Evolutionary conservation across 495 filamentous ascomycete species (phyloP).

Genomic region (Penicillium turbatum): DNA sequence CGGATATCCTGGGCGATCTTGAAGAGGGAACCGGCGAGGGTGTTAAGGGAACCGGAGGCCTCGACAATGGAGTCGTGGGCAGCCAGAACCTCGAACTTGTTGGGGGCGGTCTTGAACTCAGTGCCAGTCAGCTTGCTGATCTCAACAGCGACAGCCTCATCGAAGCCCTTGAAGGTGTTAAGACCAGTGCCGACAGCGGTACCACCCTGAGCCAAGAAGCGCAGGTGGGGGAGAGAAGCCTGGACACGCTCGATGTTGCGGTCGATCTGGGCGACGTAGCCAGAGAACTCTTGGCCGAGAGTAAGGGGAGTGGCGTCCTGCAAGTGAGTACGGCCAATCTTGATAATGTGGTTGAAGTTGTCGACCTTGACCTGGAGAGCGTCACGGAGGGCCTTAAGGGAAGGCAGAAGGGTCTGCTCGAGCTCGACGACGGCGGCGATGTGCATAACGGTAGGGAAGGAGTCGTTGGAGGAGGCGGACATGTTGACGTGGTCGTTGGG

Average conservation of each 20-base stretch:
- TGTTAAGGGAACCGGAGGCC: constrained; percentile 89
- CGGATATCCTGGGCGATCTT: constrained; percentile 98
- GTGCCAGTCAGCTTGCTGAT: constrained; percentile 87
- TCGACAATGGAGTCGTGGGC: constrained; percentile 95
- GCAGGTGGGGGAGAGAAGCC: constrained; percentile 74
- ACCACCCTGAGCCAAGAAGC: constrained; percentile 88
- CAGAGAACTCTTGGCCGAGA: constrained; percentile 95
- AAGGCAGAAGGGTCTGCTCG: constrained; percentile 76
- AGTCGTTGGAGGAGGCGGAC: constrained; percentile 97
- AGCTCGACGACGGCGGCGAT: constrained; percentile 95
- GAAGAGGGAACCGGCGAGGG: constrained; percentile 84
- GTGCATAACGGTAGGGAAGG: constrained; percentile 99
- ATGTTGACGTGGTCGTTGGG: constrained; percentile 99
- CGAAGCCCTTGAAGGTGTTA: constrained; percentile 96
- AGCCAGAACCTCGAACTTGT: constrained; percentile 99
- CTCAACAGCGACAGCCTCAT: constrained; percentile 83
- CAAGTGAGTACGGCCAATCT: constrained; percentile 96
- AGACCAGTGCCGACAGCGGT: constrained; percentile 96
- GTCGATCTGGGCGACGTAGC: constrained; percentile 91
- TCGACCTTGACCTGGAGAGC: constrained; percentile 87
- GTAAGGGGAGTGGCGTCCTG: constrained; percentile 97
- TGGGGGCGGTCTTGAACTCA: constrained; percentile 92
- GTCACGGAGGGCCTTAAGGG: constrained; percentile 72
- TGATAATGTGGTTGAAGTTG: constrained; percentile 87
- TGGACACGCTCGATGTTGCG: constrained; percentile 86